phyloP scores from a whole-genome alignment of 148 eudicot species.

The Polygonum aviculare region DNA sequence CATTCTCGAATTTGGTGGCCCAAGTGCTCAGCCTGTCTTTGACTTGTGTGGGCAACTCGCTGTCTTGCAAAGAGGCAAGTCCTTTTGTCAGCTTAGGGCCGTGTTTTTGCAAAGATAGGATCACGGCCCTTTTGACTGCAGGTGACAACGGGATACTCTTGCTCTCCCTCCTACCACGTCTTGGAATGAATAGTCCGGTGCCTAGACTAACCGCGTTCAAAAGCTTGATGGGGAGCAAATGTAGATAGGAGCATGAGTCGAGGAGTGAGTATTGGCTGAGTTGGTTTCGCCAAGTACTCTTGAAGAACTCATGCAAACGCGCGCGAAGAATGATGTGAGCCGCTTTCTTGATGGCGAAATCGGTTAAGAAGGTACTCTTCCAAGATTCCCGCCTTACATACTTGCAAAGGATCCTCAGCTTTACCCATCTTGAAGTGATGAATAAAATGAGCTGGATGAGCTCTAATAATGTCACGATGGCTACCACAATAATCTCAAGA shows the following conservation, averaged over 20 bases:
- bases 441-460: not conserved
- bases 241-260: not conserved
- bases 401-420: not conserved
- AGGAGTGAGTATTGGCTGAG: not conserved
- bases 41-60: not conserved
- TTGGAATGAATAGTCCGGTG: not conserved
- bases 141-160: not conserved
- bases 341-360: not conserved
- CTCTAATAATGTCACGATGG: not conserved
- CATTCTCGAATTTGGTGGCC: not conserved
- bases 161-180: not conserved
- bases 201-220: not conserved
- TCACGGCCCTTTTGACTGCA: not conserved
- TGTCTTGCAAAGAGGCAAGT: not conserved
- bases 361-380: not conserved
- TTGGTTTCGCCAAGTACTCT: not conserved
- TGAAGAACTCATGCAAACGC: not conserved
- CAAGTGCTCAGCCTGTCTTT: not conserved
- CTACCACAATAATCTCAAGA: not conserved
- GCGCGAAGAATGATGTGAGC: not conserved
- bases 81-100: not conserved
- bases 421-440: not conserved
- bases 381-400: not conserved
- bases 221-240: not conserved
- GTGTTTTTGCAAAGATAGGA: not conserved